Evolutionary conservation across 1,284 basidiomycete genomes (phyloP).

Genomic region (Sanghuangporus sanghuang): DNA sequence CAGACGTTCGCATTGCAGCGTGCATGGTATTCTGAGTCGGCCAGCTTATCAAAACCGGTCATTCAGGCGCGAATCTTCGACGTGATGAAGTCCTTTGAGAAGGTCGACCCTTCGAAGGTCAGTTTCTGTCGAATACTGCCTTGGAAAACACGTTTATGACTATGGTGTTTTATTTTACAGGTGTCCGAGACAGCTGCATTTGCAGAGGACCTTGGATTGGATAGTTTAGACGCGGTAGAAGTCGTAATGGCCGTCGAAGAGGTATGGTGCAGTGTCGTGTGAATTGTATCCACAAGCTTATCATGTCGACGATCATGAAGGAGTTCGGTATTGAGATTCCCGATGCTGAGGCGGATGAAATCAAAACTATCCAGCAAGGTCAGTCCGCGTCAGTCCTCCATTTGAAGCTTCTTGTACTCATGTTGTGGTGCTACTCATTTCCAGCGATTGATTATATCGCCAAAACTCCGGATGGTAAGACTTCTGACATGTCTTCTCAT

Average conservation of each 20-base stretch:
- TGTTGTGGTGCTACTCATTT: slow-evolving; percentile 17
- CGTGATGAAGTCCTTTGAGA: slow-evolving; percentile 93
- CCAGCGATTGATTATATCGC: slow-evolving; percentile 96
- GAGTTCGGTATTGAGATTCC: slow-evolving; percentile 93
- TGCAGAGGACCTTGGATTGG: slow-evolving; percentile 85
- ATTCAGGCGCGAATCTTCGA: slow-evolving; percentile 84
- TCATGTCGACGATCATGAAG: slow-evolving; percentile 33
- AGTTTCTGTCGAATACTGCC: slow-evolving; percentile 18
- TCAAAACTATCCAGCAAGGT: slow-evolving; percentile 94
- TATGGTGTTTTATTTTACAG: slow-evolving; percentile 37
- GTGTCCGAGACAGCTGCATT: slow-evolving; percentile 75
- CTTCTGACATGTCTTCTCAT: not conserved
- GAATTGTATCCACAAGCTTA: not conserved
- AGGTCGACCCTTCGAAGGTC: slow-evolving; percentile 86
- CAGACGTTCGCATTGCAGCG: slow-evolving; percentile 32
- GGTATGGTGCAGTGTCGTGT: slow-evolving; percentile 43
- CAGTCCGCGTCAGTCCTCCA: slow-evolving; percentile 23
- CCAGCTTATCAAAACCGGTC: slow-evolving; percentile 68
- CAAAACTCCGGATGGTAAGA: slow-evolving; percentile 86
- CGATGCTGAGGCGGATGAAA: slow-evolving; percentile 97
- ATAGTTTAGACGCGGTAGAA: slow-evolving; percentile 97
- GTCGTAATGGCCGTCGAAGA: slow-evolving; percentile 99
- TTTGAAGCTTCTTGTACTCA: slow-evolving; percentile 16
- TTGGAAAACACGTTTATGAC: not conserved
- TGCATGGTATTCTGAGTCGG: slow-evolving; percentile 72